phyloP scores from a whole-genome alignment of 2,329 filamentous ascomycete genomes.

The Davidsoniella neocaledoniae region DNA sequence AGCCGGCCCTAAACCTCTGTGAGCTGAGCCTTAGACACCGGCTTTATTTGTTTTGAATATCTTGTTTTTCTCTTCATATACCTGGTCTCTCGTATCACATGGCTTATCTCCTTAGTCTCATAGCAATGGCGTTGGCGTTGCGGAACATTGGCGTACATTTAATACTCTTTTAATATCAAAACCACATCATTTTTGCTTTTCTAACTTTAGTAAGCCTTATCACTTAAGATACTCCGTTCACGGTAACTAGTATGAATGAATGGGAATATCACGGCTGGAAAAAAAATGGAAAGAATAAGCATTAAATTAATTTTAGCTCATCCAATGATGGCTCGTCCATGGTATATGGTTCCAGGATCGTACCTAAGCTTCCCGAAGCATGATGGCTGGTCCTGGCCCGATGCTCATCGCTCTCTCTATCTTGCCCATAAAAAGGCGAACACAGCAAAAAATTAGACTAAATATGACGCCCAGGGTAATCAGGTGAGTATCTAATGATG shows the following conservation, averaged over 20 bases:
- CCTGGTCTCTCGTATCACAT: slow-evolving; percentile 6
- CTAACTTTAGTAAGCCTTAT: neutral
- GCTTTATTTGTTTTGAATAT: slow-evolving; percentile 6
- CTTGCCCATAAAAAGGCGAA: neutral
- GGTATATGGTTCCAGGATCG: neutral
- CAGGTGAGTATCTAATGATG: slow-evolving; percentile 21
- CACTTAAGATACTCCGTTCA: neutral
- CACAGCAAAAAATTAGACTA: neutral
- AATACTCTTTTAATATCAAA: neutral
- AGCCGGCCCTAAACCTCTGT: slow-evolving; percentile 72
- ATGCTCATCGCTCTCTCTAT: neutral
- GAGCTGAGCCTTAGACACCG: slow-evolving; percentile 7
- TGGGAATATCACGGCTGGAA: neutral
- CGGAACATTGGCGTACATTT: slow-evolving; percentile 15
- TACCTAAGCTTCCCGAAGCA: neutral
- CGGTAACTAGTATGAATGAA: no score
- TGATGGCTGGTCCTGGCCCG: neutral
- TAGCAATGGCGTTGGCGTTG: slow-evolving; percentile 29
- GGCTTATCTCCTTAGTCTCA: slow-evolving; percentile 20
- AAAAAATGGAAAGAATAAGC: slow-evolving; percentile 5
- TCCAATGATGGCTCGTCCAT: neutral
- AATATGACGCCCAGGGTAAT: slow-evolving; percentile 16
- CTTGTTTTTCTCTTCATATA: slow-evolving; percentile 13
- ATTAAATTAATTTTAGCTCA: slow-evolving; percentile 4
- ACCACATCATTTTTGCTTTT: neutral